Evolutionary conservation across 345 rosid species (phyloP).

Genomic region (Hypericum androsaemum): DNA sequence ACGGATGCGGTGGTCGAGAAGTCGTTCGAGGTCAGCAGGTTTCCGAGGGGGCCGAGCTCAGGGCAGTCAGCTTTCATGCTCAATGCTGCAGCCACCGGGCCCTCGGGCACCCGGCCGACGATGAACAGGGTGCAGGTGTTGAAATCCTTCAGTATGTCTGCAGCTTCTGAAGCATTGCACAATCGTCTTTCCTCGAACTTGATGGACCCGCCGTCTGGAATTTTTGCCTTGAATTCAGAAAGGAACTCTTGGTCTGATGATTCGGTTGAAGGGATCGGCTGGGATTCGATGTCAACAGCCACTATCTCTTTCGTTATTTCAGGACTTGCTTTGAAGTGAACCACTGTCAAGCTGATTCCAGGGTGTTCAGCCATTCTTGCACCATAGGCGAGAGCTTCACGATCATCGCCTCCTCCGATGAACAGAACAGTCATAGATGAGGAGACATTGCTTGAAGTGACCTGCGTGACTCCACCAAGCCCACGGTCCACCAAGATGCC

Average conservation of each 20-base stretch:
- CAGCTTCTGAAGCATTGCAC: conserved; percentile 26
- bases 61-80: conserved; percentile 27
- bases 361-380: conserved; percentile 65
- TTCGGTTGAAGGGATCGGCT: background rate
- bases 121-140: conserved; percentile 30
- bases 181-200: conserved; percentile 23
- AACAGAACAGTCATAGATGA: conserved; percentile 30
- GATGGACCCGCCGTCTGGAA: conserved; percentile 21
- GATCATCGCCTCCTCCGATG: conserved; percentile 40
- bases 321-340: conserved; percentile 23
- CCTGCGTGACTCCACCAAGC: conserved; percentile 57
- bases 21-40: conserved; percentile 32
- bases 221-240: conserved; percentile 18
- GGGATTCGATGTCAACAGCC: conserved; percentile 14
- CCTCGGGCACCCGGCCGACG: conserved; percentile 31
- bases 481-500: conserved; percentile 71
- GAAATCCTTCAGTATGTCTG: conserved; percentile 20
- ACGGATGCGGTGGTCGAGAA: conserved; percentile 38
- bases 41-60: conserved; percentile 42
- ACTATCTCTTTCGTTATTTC: conserved; percentile 15
- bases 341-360: conserved; percentile 32
- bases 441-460: conserved; percentile 47
- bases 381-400: conserved; percentile 49
- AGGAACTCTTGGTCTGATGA: conserved; percentile 11
- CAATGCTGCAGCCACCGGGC: conserved; percentile 17